phyloP scores from a whole-genome alignment of 345 rosid genomes.

The Lepidium didymum region DNA sequence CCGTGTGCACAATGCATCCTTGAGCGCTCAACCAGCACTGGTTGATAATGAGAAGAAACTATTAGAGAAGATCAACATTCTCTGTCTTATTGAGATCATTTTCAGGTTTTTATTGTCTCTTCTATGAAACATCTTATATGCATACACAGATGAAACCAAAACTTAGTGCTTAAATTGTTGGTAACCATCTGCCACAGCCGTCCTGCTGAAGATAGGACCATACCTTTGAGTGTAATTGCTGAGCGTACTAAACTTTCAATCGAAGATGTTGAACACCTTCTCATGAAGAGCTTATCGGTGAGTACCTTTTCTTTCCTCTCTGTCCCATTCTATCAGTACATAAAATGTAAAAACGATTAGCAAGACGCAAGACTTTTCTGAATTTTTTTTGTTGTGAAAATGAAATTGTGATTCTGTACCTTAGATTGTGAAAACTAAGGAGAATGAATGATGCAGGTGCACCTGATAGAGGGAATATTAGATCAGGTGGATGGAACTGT shows the following conservation, averaged over 20 bases:
- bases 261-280: slow-evolving; percentile 92
- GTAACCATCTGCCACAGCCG: slow-evolving; percentile 45
- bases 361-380: neutral
- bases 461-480: slow-evolving; percentile 86
- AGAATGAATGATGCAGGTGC: slow-evolving; percentile 50
- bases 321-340: neutral
- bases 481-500: slow-evolving; percentile 94
- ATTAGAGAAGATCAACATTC: slow-evolving; percentile 90
- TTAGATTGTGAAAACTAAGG: neutral
- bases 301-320: slow-evolving; percentile 23
- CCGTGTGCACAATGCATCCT: slow-evolving; percentile 67
- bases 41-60: slow-evolving; percentile 89
- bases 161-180: neutral
- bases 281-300: slow-evolving; percentile 94
- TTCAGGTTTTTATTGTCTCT: slow-evolving; percentile 52
- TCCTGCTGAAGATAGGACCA: slow-evolving; percentile 90
- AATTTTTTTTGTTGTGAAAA: neutral
- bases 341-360: neutral
- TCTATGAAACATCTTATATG: neutral
- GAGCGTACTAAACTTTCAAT: slow-evolving; percentile 76
- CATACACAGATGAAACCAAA: neutral
- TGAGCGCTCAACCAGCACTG: slow-evolving; percentile 85
- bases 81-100: slow-evolving; percentile 94
- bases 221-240: slow-evolving; percentile 73
- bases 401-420: neutral